These are phyloP conservation scores for Boletus sp. DNA, from an alignment of 768 basidiomycete species.

Conservation along the genomic window DNA sequence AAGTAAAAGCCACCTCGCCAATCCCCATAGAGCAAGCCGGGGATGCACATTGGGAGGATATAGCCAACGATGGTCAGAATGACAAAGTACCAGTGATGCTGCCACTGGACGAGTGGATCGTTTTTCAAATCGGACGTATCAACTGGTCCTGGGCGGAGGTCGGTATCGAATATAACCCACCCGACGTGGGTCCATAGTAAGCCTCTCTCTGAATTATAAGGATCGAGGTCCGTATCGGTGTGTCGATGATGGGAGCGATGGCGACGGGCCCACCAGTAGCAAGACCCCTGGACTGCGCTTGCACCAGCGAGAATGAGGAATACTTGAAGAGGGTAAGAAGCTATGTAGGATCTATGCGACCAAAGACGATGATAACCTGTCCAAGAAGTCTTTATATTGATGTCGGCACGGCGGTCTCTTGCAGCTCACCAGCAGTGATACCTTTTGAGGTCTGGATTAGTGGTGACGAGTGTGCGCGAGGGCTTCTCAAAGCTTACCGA, in stretches of 20 bases:
- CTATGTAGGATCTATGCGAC: constrained; percentile 83
- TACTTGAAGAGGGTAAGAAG: constrained; percentile 64
- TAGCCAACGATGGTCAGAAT: constrained; percentile 68
- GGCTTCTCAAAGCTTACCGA: constrained; percentile 46
- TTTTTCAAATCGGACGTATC: constrained; percentile 71
- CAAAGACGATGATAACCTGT: constrained; percentile 80
- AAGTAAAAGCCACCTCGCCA: constrained; percentile 77
- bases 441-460: constrained; percentile 34
- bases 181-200: constrained; percentile 77
- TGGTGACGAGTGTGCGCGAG: constrained; percentile 8
- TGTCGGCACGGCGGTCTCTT: neutral
- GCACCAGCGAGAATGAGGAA: constrained; percentile 71
- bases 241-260: constrained; percentile 83
- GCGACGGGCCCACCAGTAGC: constrained; percentile 82
- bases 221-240: constrained; percentile 84
- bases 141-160: constrained; percentile 63
- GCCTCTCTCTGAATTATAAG: constrained; percentile 77
- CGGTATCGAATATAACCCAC: constrained; percentile 81
- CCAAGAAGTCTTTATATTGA: constrained; percentile 3
- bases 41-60: constrained; percentile 62
- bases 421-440: constrained; percentile 45
- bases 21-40: constrained; percentile 71
- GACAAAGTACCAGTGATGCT: constrained; percentile 69
- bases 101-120: constrained; percentile 70
- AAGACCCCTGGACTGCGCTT: constrained; percentile 83